Evolutionary conservation across 2,329 filamentous ascomycete genomes (phyloP).

Genomic region (Pseudonectria foliicola): DNA sequence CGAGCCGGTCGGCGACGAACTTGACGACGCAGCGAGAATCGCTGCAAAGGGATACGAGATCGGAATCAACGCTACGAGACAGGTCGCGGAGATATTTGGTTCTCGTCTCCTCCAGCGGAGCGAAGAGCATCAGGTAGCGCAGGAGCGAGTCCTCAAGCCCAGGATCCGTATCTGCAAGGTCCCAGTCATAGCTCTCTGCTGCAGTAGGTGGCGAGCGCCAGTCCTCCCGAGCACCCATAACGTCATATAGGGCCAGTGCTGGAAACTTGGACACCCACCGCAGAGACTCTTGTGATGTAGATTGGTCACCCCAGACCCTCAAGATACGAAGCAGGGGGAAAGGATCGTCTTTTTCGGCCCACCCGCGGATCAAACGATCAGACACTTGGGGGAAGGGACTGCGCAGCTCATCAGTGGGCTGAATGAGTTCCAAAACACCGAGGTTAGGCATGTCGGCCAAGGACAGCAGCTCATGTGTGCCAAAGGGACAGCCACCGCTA

Average conservation of each 20-base stretch:
- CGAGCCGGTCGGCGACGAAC: conserved; percentile 23
- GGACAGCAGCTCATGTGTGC: conserved; percentile 31
- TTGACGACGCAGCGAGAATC: conserved; percentile 27
- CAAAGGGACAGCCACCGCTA: conserved; percentile 29
- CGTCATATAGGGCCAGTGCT: conserved; percentile 37
- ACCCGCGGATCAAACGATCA: conserved; percentile 40
- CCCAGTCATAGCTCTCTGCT: conserved; percentile 28
- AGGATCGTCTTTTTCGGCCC: conserved; percentile 32
- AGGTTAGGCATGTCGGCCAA: conserved; percentile 39
- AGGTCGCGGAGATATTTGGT: conserved; percentile 18
- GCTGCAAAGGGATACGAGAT: conserved; percentile 27
- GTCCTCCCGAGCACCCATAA: conserved; percentile 28
- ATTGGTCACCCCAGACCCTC: conserved; percentile 36
- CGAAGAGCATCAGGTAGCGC: conserved; percentile 29
- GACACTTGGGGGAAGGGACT: conserved; percentile 30
- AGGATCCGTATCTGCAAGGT: conserved; percentile 17
- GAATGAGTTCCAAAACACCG: conserved; percentile 40
- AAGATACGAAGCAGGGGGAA: conserved; percentile 43
- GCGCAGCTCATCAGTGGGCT: conserved; percentile 25
- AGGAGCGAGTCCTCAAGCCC: conserved; percentile 27
- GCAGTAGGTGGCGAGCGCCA: conserved; percentile 25
- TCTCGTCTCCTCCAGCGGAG: conserved; percentile 20
- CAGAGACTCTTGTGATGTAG: conserved; percentile 34
- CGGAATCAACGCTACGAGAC: conserved; percentile 27
- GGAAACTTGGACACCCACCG: conserved; percentile 36